These are phyloP conservation scores for Parsonsia alboflavescens DNA, from an alignment of 257 asterid species.

Conservation along the genomic window DNA sequence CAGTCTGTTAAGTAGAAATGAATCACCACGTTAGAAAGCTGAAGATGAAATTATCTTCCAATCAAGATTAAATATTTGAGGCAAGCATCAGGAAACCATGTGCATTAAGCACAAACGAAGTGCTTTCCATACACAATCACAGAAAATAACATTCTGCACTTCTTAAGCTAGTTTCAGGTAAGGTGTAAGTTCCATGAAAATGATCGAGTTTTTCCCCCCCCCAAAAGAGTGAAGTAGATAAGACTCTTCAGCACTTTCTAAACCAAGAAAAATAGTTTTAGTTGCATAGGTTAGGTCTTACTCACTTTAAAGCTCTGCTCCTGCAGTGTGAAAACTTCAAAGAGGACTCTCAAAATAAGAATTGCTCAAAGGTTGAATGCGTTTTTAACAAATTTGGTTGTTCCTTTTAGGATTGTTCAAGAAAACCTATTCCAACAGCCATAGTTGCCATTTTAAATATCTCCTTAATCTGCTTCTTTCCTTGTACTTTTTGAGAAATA, in stretches of 20 bases:
- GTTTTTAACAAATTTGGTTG: neutral
- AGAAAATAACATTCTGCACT: neutral
- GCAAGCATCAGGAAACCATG: neutral
- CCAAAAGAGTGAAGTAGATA: neutral
- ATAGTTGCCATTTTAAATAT: neutral
- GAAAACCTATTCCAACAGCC: neutral
- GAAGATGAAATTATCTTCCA: neutral
- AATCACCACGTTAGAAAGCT: conserved; percentile 26
- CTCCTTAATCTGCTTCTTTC: neutral
- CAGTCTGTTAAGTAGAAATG: conserved; percentile 55
- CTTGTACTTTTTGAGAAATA: neutral
- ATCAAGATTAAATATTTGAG: neutral
- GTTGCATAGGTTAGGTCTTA: neutral
- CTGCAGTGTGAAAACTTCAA: neutral
- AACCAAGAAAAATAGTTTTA: neutral
- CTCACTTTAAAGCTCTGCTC: neutral
- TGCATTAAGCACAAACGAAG: neutral
- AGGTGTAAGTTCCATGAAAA: neutral
- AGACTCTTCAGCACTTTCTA: neutral
- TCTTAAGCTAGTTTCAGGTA: neutral
- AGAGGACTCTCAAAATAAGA: neutral
- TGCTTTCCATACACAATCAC: neutral
- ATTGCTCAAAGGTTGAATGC: neutral
- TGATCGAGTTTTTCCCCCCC: neutral
- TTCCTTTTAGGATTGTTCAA: neutral